phyloP scores from a whole-genome alignment of 208 protist species.

The Leishmania tropica region DNA sequence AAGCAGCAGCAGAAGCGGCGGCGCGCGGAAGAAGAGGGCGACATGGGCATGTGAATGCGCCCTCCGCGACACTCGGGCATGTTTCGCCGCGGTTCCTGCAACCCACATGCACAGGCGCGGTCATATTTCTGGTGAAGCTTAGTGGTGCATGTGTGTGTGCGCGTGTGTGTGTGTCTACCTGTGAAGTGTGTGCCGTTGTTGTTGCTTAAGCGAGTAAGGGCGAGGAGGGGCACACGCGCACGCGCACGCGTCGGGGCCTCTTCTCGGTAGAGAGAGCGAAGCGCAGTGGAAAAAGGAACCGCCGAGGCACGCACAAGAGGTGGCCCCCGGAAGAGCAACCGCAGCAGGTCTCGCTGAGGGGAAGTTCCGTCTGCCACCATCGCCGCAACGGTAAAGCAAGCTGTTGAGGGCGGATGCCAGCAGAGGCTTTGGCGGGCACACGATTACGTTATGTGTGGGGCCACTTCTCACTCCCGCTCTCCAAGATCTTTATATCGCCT shows the following conservation, averaged over 20 bases:
- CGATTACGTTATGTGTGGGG: background rate
- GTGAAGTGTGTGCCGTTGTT: background rate
- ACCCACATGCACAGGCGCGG: background rate
- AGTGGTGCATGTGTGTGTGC: background rate
- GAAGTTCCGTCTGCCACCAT: background rate
- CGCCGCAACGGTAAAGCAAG: background rate
- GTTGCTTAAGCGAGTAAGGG: background rate
- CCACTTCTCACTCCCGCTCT: background rate
- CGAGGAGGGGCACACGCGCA: background rate
- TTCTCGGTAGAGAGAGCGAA: background rate
- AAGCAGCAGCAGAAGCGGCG: constrained; percentile 31
- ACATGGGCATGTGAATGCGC: background rate
- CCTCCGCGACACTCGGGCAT: background rate
- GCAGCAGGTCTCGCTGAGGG: background rate
- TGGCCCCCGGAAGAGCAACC: background rate
- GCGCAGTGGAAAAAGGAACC: background rate
- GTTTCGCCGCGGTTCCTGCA: background rate
- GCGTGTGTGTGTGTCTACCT: background rate
- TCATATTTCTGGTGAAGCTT: background rate
- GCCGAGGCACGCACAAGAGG: background rate
- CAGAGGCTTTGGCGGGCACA: background rate
- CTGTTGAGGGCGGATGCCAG: background rate
- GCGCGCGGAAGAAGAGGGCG: constrained; percentile 21
- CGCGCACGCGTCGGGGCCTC: background rate
- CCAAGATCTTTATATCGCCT: background rate